These are phyloP conservation scores for Venturia carpophila DNA, from an alignment of 2,329 filamentous ascomycete species.

Conservation along the genomic window DNA sequence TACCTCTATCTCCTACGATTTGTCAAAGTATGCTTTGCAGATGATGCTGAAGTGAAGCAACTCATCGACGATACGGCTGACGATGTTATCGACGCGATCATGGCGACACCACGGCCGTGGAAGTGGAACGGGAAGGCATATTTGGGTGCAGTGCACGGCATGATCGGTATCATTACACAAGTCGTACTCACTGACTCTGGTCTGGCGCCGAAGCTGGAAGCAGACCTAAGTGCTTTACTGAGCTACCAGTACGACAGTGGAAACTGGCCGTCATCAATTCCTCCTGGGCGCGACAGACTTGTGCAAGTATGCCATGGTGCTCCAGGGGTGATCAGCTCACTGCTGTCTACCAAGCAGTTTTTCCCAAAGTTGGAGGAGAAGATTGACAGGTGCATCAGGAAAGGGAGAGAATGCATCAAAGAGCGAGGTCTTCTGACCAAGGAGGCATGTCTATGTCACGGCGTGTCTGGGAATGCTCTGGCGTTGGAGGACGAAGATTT, in stretches of 20 bases:
- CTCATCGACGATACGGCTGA: slow-evolving; percentile 46
- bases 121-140: slow-evolving; percentile 56
- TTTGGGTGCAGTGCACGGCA: slow-evolving; percentile 59
- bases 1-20: slow-evolving; percentile 60
- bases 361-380: slow-evolving; percentile 48
- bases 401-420: slow-evolving; percentile 47
- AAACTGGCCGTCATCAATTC: slow-evolving; percentile 54
- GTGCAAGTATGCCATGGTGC: slow-evolving; percentile 63
- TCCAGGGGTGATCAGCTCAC: slow-evolving; percentile 53
- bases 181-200: slow-evolving; percentile 51
- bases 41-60: slow-evolving; percentile 43
- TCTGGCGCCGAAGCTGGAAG: slow-evolving; percentile 47
- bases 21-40: slow-evolving; percentile 49
- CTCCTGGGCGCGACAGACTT: slow-evolving; percentile 41
- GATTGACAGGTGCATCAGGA: slow-evolving; percentile 47
- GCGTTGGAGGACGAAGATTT: slow-evolving; percentile 43
- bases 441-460: slow-evolving; percentile 58
- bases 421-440: slow-evolving; percentile 54
- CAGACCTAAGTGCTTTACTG: slow-evolving; percentile 48
- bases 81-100: slow-evolving; percentile 52
- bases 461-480: slow-evolving; percentile 57
- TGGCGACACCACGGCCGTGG: slow-evolving; percentile 51
- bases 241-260: slow-evolving; percentile 53
- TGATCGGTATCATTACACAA: slow-evolving; percentile 64
- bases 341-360: slow-evolving; percentile 48